Evolutionary conservation across 345 rosid species (phyloP).

Genomic region (Salix dunnii): DNA sequence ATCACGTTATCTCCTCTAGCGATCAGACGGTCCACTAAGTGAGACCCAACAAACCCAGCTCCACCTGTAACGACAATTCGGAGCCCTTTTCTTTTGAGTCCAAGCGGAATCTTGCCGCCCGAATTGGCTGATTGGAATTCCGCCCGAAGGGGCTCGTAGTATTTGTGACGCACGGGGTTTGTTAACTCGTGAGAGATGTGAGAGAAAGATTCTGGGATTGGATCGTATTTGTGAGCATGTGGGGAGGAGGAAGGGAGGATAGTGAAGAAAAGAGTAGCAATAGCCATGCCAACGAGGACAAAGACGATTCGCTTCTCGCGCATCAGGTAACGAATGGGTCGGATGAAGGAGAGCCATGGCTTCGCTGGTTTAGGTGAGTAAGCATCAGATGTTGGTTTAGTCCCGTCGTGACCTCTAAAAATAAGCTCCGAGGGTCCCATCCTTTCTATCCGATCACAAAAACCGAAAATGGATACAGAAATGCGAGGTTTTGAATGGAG

Average conservation of each 20-base stretch:
- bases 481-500: neutral
- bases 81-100: slow-evolving; percentile 70
- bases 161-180: slow-evolving; percentile 12
- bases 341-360: slow-evolving; percentile 60
- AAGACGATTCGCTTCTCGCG: slow-evolving; percentile 90
- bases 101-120: slow-evolving; percentile 81
- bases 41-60: slow-evolving; percentile 99
- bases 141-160: slow-evolving; percentile 31
- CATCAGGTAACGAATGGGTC: slow-evolving; percentile 74
- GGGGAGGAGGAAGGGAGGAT: slow-evolving; percentile 38
- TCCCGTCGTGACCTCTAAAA: slow-evolving; percentile 68
- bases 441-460: neutral
- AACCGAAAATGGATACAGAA: neutral
- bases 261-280: slow-evolving; percentile 70
- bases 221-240: slow-evolving; percentile 13
- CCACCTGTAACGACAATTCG: slow-evolving; percentile 96
- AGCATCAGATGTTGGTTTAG: slow-evolving; percentile 42
- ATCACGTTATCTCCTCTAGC: slow-evolving; percentile 93
- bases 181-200: slow-evolving; percentile 23
- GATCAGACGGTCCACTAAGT: slow-evolving; percentile 87
- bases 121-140: slow-evolving; percentile 34
- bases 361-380: slow-evolving; percentile 70
- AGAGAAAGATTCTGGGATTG: slow-evolving; percentile 31
- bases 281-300: slow-evolving; percentile 78
- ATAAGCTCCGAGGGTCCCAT: slow-evolving; percentile 76